A percentile compares a stretch with the other conserved stretches of the same genome.
Evolutionary conservation across 2,329 filamentous ascomycete species (phyloP).

Genomic region (Diplodia intermedia): DNA sequence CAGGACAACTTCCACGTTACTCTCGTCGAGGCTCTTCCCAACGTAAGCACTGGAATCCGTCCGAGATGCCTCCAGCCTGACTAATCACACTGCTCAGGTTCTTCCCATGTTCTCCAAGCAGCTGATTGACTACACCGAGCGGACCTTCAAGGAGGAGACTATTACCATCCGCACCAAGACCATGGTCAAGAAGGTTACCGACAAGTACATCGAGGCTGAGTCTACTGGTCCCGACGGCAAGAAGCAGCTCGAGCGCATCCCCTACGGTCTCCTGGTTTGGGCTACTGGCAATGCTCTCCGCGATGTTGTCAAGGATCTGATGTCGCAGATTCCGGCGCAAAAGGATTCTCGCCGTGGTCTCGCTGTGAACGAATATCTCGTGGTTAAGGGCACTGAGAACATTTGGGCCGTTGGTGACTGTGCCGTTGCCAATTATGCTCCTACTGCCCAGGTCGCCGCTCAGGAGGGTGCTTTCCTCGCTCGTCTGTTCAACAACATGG

Average conservation of each 20-base stretch:
- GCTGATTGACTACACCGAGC: slow-evolving; percentile 98
- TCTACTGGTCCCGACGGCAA: slow-evolving; percentile 79
- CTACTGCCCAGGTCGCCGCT: slow-evolving; percentile 93
- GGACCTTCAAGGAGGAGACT: slow-evolving; percentile 97
- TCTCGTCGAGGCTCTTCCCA: slow-evolving; percentile 94
- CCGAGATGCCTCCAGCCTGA: neutral
- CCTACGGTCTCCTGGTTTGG: slow-evolving; percentile 97
- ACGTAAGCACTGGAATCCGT: slow-evolving; percentile 56
- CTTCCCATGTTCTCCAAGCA: slow-evolving; percentile 99
- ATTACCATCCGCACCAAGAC: slow-evolving; percentile 98
- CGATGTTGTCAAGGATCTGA: slow-evolving; percentile 87
- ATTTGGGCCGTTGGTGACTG: slow-evolving; percentile 99
- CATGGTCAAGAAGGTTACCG: slow-evolving; percentile 96
- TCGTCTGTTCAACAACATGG: slow-evolving; percentile 98
- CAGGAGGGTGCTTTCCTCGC: slow-evolving; percentile 97
- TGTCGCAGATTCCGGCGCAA: slow-evolving; percentile 89
- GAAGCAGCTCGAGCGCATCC: slow-evolving; percentile 81
- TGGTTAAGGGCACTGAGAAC: slow-evolving; percentile 95
- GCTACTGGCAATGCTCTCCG: slow-evolving; percentile 96
- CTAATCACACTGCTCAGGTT: slow-evolving; percentile 51
- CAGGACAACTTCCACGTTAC: slow-evolving; percentile 95
- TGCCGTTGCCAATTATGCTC: slow-evolving; percentile 95
- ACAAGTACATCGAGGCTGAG: slow-evolving; percentile 91
- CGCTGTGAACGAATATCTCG: slow-evolving; percentile 97
- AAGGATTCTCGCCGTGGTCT: slow-evolving; percentile 94